Evolutionary conservation across 768 basidiomycete species (phyloP), one percentile per base, ranked within the genome.

Genomic region (Lactifluus hygrophoroides): DNA sequence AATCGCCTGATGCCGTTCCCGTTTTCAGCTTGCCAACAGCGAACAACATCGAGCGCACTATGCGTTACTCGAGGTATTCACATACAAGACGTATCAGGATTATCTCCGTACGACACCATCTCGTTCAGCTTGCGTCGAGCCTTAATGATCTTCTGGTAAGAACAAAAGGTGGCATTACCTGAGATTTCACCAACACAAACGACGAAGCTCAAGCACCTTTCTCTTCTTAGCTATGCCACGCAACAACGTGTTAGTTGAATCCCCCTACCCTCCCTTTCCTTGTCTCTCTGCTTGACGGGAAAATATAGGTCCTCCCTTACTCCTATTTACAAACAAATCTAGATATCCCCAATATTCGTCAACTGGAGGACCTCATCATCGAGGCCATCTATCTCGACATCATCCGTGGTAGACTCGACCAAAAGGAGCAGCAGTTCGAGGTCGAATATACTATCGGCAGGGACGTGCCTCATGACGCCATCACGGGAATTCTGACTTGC

Each of bases 341-440:
- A 19, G 81, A 90, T 49, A 79, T 95, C 71, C 77, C 83, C 3
- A 84, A 81, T 5, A 83, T 94, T 57, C 86, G 94, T 54, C 89
- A 89, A 56, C 84, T 99, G 3, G 95, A 99, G 70, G 94, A 97
- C 72, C 83, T 97, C 63, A 90, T 98, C 68, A 98, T 99, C 70
- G 94, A 97, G 66, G 89, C 89, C 11, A 94, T 97, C 71, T 98
- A 97, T 72, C 83, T 90, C 40, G 88, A 91, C 69, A 76, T 96
- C 38, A 77, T 99, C 37, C 83, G 84, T 50, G 95, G 93, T 10
- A 93, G 90, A 68, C 85, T 99, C 49, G 93, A 97, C 71, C 95
- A 97, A 72, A 90, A 90, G 69, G 81, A 90, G 65, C 82, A 85
- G 63, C 86, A 92, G 64, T 77, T 98, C 57, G 90, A 95, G 70